Percentiles rank a stretch among this genome's conserved stretches.
phyloP scores from a whole-genome alignment of 495 filamentous ascomycete genomes.

The Thozetella sp. region DNA sequence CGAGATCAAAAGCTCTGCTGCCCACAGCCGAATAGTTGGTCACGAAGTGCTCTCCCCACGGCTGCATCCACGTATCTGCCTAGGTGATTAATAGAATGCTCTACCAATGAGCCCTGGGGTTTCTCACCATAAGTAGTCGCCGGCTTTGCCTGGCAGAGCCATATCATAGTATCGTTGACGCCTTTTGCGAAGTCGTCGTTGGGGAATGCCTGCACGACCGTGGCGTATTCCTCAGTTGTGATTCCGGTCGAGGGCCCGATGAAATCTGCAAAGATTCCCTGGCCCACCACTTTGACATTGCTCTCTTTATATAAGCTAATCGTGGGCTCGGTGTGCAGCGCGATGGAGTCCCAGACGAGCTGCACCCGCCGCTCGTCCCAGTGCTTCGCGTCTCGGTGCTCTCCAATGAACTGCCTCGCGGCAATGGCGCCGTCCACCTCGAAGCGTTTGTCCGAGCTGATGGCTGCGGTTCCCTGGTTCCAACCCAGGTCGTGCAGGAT shows the following conservation, averaged over 20 bases:
- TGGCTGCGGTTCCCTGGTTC: slow-evolving; percentile 19
- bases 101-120: neutral
- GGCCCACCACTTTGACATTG: slow-evolving; percentile 13
- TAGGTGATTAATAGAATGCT: neutral
- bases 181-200: slow-evolving; percentile 6
- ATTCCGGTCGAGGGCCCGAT: slow-evolving; percentile 10
- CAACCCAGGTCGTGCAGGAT: slow-evolving; percentile 34
- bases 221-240: slow-evolving; percentile 7
- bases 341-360: slow-evolving; percentile 22
- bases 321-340: slow-evolving; percentile 14
- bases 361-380: slow-evolving; percentile 17
- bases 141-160: slow-evolving; percentile 16
- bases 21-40: slow-evolving; percentile 15
- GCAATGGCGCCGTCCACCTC: slow-evolving; percentile 30
- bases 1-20: neutral
- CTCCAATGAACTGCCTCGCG: slow-evolving; percentile 9
- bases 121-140: slow-evolving; percentile 16
- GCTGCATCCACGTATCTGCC: slow-evolving; percentile 14
- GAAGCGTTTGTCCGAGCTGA: slow-evolving; percentile 33
- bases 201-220: slow-evolving; percentile 15
- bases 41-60: slow-evolving; percentile 13
- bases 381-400: slow-evolving; percentile 1
- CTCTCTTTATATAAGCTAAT: slow-evolving; percentile 19
- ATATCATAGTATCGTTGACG: slow-evolving; percentile 10
- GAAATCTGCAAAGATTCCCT: slow-evolving; percentile 15